Conservation (phyloP, 345 rosid genomes). For the Aquilaria malaccensis region DNA sequence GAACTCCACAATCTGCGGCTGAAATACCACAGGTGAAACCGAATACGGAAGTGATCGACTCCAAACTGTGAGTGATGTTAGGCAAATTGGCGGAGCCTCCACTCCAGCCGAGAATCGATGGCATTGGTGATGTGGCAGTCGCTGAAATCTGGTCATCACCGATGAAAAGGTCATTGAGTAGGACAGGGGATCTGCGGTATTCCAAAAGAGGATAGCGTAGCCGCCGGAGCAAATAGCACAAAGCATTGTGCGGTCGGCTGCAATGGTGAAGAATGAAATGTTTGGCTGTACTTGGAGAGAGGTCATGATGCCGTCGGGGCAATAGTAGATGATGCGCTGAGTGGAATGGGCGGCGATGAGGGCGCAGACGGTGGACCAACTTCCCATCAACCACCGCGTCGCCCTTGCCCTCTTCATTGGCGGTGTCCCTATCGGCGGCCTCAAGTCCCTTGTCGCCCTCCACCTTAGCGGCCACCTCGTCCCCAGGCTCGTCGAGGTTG, state of each 20-base stretch:
- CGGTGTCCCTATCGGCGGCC: no score
- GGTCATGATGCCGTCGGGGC: constrained; percentile 1
- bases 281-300: constrained; percentile 18
- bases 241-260: constrained; percentile 37
- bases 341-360: constrained; percentile 27
- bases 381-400: no score
- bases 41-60: constrained; percentile 40
- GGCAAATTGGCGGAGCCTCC: no score
- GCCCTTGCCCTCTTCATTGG: no score
- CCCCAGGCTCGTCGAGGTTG: no score
- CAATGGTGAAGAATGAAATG: constrained; percentile 39
- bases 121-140: no score
- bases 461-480: no score
- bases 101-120: no score
- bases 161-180: constrained; percentile 28
- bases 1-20: neutral
- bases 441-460: no score
- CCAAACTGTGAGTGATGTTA: constrained; percentile 10
- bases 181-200: constrained; percentile 17
- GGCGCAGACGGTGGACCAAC: constrained; percentile 9
- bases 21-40: constrained; percentile 54
- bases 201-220: constrained; percentile 45
- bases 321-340: constrained; percentile 32
- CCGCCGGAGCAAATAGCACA: constrained; percentile 55
- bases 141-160: constrained; percentile 20